Evolutionary conservation across 106 monocot species (phyloP).

Genomic region (Hemerocallis citrina): DNA sequence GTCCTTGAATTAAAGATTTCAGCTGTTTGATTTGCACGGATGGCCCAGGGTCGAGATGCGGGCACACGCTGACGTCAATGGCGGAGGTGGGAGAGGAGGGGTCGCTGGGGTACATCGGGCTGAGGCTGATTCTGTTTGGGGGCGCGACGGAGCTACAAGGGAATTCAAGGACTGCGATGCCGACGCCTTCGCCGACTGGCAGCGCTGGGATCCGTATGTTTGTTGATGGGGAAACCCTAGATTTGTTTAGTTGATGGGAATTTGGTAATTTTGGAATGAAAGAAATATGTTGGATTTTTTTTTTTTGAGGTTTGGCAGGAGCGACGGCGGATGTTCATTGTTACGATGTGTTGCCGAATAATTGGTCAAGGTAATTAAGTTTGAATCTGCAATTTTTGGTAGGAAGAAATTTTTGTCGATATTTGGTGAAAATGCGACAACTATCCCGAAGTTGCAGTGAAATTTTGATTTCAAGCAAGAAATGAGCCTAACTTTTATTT

Average conservation of each 20-base stretch:
- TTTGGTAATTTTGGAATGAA: too few relatives aligned
- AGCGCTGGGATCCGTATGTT: conserved; percentile 84
- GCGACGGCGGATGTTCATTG: conserved; percentile 94
- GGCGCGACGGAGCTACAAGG: conserved; percentile 91
- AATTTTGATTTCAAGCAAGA: too few relatives aligned
- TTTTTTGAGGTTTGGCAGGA: conserved; percentile 68
- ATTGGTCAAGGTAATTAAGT: conserved; percentile 74
- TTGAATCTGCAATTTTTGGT: too few relatives aligned
- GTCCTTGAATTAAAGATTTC: too few relatives aligned
- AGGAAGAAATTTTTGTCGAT: too few relatives aligned
- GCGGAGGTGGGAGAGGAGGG: conserved; percentile 85
- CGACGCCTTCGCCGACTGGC: conserved; percentile 58
- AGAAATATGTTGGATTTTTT: too few relatives aligned
- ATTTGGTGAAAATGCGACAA: too few relatives aligned
- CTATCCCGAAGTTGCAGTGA: too few relatives aligned
- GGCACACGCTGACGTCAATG: conserved; percentile 81
- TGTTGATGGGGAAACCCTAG: too few relatives aligned
- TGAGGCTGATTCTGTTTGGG: conserved; percentile 76
- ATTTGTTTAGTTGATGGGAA: too few relatives aligned
- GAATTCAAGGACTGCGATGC: conserved; percentile 62
- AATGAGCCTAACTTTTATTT: too few relatives aligned
- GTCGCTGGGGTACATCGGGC: conserved; percentile 55
- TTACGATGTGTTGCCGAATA: conserved; percentile 72
- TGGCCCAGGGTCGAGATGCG: conserved; percentile 75
- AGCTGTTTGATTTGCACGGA: too few relatives aligned